Percentiles rank a stretch among this genome's conserved stretches.
Evolutionary conservation across 305 asterid genomes (phyloP).

Genomic region (Fraxinus angustifolia): DNA sequence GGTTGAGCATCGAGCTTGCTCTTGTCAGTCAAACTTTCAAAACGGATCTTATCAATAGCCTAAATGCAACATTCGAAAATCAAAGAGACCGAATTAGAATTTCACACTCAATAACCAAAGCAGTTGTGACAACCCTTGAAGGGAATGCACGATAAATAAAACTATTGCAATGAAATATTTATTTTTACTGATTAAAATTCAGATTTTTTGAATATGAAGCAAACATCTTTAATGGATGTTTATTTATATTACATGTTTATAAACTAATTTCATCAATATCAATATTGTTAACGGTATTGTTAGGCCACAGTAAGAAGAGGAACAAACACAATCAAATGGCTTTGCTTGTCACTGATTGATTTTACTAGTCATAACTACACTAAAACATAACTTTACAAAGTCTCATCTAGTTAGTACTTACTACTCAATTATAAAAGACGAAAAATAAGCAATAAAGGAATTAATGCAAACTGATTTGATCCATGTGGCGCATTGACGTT

Average conservation of each 20-base stretch:
- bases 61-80: neutral
- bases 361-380: neutral
- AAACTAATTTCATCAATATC: neutral
- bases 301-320: neutral
- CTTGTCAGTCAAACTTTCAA: constrained; percentile 35
- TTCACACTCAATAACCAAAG: neutral
- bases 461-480: neutral
- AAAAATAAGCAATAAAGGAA: neutral
- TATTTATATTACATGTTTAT: neutral
- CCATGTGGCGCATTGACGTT: neutral
- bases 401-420: neutral
- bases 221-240: neutral
- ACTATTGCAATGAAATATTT: neutral
- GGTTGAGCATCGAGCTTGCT: constrained; percentile 33
- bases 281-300: neutral
- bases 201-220: neutral
- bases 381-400: neutral
- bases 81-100: neutral
- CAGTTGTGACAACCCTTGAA: neutral
- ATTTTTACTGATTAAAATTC: neutral
- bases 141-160: neutral
- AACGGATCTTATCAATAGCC: constrained; percentile 32
- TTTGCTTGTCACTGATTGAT: neutral
- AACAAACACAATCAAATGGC: neutral
- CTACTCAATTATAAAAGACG: neutral